A percentile compares a stretch with the other conserved stretches of the same genome.
Conservation (phyloP, 441 rosid genomes). For the Croton setiger region DNA sequence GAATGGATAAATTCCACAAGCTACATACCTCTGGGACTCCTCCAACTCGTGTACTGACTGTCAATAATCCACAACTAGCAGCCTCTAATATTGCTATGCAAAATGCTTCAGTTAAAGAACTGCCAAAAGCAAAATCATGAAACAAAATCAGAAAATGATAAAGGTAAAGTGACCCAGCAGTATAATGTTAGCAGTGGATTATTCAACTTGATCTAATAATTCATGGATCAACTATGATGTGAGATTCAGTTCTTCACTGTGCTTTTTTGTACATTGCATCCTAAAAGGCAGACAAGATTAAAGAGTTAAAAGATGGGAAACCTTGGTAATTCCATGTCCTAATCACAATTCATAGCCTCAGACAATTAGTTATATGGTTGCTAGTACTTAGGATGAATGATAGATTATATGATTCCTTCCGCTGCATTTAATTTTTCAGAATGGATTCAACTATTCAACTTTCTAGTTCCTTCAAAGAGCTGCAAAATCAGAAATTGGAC, state of each 20-base stretch:
- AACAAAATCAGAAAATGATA: not conserved
- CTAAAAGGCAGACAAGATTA: not conserved
- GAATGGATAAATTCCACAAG: slow-evolving; percentile 5
- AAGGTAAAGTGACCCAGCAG: not conserved
- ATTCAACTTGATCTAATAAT: not conserved
- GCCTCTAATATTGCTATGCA: slow-evolving; percentile 99
- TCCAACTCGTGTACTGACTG: slow-evolving; percentile 95
- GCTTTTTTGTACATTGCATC: not conserved
- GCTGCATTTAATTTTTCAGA: no score
- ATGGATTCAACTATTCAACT: no score
- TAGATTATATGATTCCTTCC: no score
- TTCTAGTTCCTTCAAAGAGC: no score
- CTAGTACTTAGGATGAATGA: no score
- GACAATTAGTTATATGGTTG: no score
- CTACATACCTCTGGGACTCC: slow-evolving; percentile 93
- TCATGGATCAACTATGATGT: not conserved
- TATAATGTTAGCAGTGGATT: not conserved
- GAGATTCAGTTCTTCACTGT: not conserved
- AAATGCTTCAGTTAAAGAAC: slow-evolving; percentile 97
- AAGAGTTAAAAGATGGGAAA: not conserved
- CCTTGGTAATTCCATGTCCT: not conserved
- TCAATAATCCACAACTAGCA: slow-evolving; percentile 93
- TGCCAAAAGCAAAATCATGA: slow-evolving; percentile 29
- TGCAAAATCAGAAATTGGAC: no score
- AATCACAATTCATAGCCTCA: no score